Conservation (phyloP, 768 basidiomycete genomes). For the Tricholoma hemisulphureum region DNA sequence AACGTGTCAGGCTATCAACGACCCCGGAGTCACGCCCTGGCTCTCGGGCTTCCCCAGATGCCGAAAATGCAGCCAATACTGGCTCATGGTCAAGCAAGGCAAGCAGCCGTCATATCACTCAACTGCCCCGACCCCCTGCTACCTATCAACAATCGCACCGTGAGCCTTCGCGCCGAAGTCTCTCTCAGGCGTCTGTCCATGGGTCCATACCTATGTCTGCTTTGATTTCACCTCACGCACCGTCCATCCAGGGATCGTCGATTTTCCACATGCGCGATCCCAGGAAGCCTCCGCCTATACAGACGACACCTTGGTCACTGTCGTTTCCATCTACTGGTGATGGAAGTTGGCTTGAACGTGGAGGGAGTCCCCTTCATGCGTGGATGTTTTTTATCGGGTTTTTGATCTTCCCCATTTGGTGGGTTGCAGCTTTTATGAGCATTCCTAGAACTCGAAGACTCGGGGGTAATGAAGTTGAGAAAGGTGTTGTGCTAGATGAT, state of each 20-base stretch:
- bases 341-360: slow-evolving; percentile 43
- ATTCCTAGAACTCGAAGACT: slow-evolving; percentile 64
- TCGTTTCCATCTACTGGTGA: slow-evolving; percentile 39
- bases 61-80: slow-evolving; percentile 37
- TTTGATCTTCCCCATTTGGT: slow-evolving; percentile 65
- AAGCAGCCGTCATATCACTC: slow-evolving; percentile 21
- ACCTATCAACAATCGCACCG: slow-evolving; percentile 21
- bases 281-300: slow-evolving; percentile 56
- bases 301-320: slow-evolving; percentile 62
- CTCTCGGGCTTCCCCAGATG: slow-evolving; percentile 33
- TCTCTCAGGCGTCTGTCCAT: slow-evolving; percentile 72
- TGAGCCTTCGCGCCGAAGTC: slow-evolving; percentile 48
- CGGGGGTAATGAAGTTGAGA: slow-evolving; percentile 56
- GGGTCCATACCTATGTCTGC: slow-evolving; percentile 83
- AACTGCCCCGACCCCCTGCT: slow-evolving; percentile 22
- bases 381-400: slow-evolving; percentile 82
- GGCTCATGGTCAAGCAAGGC: slow-evolving; percentile 46
- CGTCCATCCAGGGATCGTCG: slow-evolving; percentile 58
- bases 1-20: slow-evolving; percentile 61
- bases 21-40: slow-evolving; percentile 37
- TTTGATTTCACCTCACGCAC: slow-evolving; percentile 74
- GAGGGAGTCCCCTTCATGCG: slow-evolving; percentile 64
- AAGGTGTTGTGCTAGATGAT: slow-evolving; percentile 72
- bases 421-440: slow-evolving; percentile 48
- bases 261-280: slow-evolving; percentile 83